Percentiles rank a stretch among this genome's conserved stretches.
Evolutionary conservation across 176 grass and related monocot species (phyloP).

Genomic region (Leersia perrieri): DNA sequence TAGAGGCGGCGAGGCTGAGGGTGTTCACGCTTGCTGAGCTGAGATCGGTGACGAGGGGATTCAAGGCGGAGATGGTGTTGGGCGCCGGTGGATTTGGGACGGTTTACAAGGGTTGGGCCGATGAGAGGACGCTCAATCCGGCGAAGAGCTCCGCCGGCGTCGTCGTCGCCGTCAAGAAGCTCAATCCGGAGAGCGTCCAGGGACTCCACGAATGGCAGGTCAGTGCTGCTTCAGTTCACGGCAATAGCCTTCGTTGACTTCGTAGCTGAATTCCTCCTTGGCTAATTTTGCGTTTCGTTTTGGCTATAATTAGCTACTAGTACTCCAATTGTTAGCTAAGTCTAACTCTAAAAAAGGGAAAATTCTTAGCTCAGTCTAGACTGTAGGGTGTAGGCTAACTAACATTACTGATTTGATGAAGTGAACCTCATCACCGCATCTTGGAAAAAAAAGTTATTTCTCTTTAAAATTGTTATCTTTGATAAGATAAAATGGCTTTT

Average conservation of each 20-base stretch:
- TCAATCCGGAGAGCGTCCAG: slow-evolving; percentile 77
- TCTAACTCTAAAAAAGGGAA: too few species aligned
- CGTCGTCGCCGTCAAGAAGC: slow-evolving; percentile 85
- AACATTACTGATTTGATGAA: neutral
- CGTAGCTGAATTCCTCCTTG: neutral
- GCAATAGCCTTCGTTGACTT: too few species aligned
- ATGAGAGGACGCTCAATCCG: slow-evolving; percentile 67
- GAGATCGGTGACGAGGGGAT: slow-evolving; percentile 52
- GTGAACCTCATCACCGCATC: neutral
- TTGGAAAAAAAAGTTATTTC: neutral
- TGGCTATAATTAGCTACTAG: neutral
- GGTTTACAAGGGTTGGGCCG: slow-evolving; percentile 81
- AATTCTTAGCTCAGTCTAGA: neutral
- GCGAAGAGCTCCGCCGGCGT: slow-evolving; percentile 54
- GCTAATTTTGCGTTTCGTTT: neutral
- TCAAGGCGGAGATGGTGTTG: slow-evolving; percentile 74
- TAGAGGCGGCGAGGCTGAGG: slow-evolving; percentile 52
- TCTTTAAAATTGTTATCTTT: neutral
- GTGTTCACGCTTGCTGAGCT: slow-evolving; percentile 71
- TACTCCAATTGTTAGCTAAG: too few species aligned
- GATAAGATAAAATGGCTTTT: neutral
- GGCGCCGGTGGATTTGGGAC: slow-evolving; percentile 76
- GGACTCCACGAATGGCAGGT: slow-evolving; percentile 82
- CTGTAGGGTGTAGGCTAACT: too few species aligned
- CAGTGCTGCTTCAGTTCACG: too few species aligned